These are phyloP conservation scores for Fusarium pseudoanthophilum DNA, from an alignment of 2,329 filamentous ascomycete species.

Conservation along the genomic window DNA sequence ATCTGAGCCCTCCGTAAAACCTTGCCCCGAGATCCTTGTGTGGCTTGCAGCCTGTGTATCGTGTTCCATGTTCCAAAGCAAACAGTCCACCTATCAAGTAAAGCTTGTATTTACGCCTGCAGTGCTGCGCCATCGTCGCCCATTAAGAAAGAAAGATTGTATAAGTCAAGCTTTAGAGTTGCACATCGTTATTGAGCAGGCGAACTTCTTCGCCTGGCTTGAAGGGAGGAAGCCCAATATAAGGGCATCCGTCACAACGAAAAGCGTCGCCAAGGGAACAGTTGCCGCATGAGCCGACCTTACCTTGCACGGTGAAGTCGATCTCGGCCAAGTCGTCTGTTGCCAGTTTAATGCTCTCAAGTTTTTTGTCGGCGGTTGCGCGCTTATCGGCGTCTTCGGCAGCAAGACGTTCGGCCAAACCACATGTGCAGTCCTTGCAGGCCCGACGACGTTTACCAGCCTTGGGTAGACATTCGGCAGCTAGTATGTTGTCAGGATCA, in stretches of 20 bases:
- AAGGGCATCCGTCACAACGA: conserved; percentile 78
- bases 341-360: conserved; percentile 77
- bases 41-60: conserved; percentile 29
- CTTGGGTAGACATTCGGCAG: conserved; percentile 87
- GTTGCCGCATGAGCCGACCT: conserved; percentile 93
- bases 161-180: conserved; percentile 66
- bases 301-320: conserved; percentile 97
- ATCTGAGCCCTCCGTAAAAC: conserved; percentile 42
- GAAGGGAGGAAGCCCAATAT: conserved; percentile 93
- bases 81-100: conserved; percentile 33
- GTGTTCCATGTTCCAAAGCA: conserved; percentile 27
- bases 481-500: conserved; percentile 52
- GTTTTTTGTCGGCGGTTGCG: conserved; percentile 70
- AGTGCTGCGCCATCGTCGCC: conserved; percentile 35
- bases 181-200: conserved; percentile 85
- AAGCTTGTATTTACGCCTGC: conserved; percentile 41
- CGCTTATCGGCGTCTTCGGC: conserved; percentile 83
- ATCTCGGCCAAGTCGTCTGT: conserved; percentile 84
- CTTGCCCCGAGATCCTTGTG: conserved; percentile 27
- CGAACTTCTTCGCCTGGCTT: conserved; percentile 96
- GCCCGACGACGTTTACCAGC: conserved; percentile 88
- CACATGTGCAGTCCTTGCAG: conserved; percentile 98
- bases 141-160: conserved; percentile 14
- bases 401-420: conserved; percentile 84
- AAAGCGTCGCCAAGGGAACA: conserved; percentile 94